Base-by-base conservation (phyloP, 495 filamentous ascomycete genomes). In the Penicillium daleae region DNA sequence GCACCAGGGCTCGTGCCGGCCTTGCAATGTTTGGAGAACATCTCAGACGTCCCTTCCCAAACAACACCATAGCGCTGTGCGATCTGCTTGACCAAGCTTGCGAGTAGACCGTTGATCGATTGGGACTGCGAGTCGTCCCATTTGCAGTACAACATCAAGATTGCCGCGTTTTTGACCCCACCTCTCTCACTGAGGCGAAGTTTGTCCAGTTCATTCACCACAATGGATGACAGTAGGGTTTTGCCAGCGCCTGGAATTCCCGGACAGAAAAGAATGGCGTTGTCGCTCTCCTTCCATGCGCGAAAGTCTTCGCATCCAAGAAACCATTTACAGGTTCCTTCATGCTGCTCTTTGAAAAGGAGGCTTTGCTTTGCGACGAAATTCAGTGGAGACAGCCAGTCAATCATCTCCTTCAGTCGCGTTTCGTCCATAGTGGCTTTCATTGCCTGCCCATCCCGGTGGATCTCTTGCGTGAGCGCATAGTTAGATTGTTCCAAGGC, bases 41-140 rank as follows among this genome's bases (percentile, higher is more conserved):
- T 46, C 15, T 57, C 26, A 2, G 55, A 21, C 1, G 39, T 57
- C 37, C 27, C 55, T 21, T 57, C 55, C 27, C 21, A 57, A 19
- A 44, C 3, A 1, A 57, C n/a, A 6, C 55, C 55, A 33, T 57
- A 57, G 17, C 55, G 55, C 39, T 57, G 55, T 10, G 39, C 55
- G 17, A 57, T 24, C 27, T 57, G 55, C 39, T 57, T 57, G 17
- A 46, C 39, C 55, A 57, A 48, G n/a, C 55, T 57, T 10, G 55
- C 55, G 6, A 57, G 22, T 15, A 57, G 10, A 13, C 55, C 37
- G 4, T 57, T 39, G 39, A 57, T 46, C 6, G 55, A 57, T 26
- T 57, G 55, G 0, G 55, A 57, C 26, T 57, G 55, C 7, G 55
- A 57, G 39, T 57, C 55, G n/a, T 57, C 55, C 55, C 55, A 57